A percentile compares a stretch with the other conserved stretches of the same genome.
These are phyloP conservation scores for Beta macrorhiza DNA, from an alignment of 179 eudicot species.

Conservation along the genomic window DNA sequence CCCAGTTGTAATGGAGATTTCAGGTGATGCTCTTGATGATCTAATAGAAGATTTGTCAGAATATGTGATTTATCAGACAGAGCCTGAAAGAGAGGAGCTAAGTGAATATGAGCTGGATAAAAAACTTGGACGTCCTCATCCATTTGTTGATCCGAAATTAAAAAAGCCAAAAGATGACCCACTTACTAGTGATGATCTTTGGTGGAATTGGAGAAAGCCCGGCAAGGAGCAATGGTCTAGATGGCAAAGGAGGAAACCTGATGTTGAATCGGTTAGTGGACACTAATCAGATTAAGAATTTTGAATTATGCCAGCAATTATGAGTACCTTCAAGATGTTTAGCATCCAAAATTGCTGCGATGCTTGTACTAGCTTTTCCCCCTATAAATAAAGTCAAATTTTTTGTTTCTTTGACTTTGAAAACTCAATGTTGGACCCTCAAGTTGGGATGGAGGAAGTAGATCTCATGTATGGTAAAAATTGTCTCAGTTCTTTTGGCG, in stretches of 20 bases:
- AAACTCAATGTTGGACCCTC: not conserved
- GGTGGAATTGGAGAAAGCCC: slow-evolving; percentile 99
- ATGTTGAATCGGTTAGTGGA: slow-evolving; percentile 89
- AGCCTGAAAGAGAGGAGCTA: slow-evolving; percentile 54
- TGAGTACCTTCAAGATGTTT: not conserved
- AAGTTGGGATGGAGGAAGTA: not conserved
- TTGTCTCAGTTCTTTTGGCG: not conserved
- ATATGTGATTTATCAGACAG: slow-evolving; percentile 72
- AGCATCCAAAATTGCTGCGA: not conserved
- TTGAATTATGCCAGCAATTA: not conserved
- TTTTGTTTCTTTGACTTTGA: not conserved
- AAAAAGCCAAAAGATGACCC: slow-evolving; percentile 66
- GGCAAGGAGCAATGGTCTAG: slow-evolving; percentile 90
- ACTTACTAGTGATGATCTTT: slow-evolving; percentile 84
- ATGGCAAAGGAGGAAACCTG: slow-evolving; percentile 93
- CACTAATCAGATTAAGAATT: slow-evolving; percentile 5
- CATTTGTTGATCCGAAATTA: slow-evolving; percentile 75
- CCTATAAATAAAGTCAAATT: not conserved
- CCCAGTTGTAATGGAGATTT: slow-evolving; percentile 39
- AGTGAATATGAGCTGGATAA: slow-evolving; percentile 79
- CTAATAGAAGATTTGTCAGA: slow-evolving; percentile 57
- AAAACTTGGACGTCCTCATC: slow-evolving; percentile 79
- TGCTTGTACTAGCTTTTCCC: not conserved
- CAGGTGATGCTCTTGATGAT: slow-evolving; percentile 57
- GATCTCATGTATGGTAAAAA: not conserved